Conservation (phyloP, 352 stramenopile genomes). For the Phytophthora chlamydospora region DNA sequence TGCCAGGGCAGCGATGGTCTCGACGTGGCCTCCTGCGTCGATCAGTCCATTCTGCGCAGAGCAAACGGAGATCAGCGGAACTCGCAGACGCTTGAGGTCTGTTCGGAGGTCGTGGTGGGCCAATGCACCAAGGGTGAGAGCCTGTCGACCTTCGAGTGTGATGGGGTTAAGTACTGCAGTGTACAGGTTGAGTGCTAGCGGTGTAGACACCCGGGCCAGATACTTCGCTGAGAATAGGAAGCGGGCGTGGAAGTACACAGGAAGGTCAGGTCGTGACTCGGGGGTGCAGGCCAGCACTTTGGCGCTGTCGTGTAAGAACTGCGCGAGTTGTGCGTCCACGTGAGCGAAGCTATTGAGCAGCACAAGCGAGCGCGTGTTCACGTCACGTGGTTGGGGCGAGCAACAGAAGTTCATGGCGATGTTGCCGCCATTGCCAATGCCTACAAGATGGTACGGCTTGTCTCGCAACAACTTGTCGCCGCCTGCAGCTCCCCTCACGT, state of each 20-base stretch:
- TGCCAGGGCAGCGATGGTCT: constrained; percentile 65
- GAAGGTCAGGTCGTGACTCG: constrained; percentile 90
- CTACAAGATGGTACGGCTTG: constrained; percentile 93
- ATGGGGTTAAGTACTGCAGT: constrained; percentile 96
- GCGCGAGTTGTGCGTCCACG: constrained; percentile 91
- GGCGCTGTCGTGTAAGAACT: constrained; percentile 94
- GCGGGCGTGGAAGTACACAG: constrained; percentile 95
- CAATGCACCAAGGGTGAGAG: constrained; percentile 90
- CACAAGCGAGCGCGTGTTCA: constrained; percentile 81
- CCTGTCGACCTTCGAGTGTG: constrained; percentile 87
- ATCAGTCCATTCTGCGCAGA: constrained; percentile 89
- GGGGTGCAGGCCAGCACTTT: constrained; percentile 94
- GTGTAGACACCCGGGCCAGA: constrained; percentile 91
- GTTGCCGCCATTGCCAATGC: constrained; percentile 91
- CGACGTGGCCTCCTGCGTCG: constrained; percentile 77
- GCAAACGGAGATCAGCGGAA: constrained; percentile 90
- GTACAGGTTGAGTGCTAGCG: constrained; percentile 96
- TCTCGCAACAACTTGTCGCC: constrained; percentile 57
- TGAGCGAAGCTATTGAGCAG: constrained; percentile 92
- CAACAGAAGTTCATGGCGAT: constrained; percentile 86
- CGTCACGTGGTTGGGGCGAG: constrained; percentile 49
- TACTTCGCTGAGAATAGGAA: constrained; percentile 95
- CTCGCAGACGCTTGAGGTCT: constrained; percentile 51
- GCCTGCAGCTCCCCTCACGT: constrained; percentile 31
- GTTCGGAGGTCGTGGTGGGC: constrained; percentile 78